Percentiles rank a stretch among this genome's conserved stretches.
Conservation (phyloP, 2,329 filamentous ascomycete species). For the Colletotrichum lini region DNA sequence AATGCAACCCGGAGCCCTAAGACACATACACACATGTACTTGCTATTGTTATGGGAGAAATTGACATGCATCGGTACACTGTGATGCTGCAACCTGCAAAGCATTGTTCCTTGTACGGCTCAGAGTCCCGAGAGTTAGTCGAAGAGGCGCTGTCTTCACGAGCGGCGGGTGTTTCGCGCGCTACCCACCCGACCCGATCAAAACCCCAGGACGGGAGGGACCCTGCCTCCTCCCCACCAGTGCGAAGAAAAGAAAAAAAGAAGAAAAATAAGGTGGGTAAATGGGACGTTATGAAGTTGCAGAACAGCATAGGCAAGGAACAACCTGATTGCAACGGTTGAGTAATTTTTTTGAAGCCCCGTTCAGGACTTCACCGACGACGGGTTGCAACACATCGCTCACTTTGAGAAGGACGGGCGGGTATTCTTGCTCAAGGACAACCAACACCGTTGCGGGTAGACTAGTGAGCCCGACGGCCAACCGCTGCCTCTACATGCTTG, state of each 20-base stretch:
- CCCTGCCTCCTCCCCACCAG: constrained; percentile 18
- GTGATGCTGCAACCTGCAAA: constrained; percentile 32
- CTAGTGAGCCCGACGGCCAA: not conserved
- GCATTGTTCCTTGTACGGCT: constrained; percentile 12
- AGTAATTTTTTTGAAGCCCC: constrained; percentile 28
- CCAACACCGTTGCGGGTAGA: not conserved
- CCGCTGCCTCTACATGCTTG: not conserved
- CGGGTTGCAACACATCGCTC: constrained; percentile 19
- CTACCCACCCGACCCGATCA: not conserved
- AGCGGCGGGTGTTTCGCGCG: constrained; percentile 2
- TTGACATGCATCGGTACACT: not conserved
- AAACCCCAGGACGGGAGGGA: constrained; percentile 9
- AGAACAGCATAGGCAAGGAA: constrained; percentile 9
- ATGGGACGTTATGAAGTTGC: constrained; percentile 7
- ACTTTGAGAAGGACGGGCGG: constrained; percentile 3
- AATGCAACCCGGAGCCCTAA: constrained; percentile 22
- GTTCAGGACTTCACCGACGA: constrained; percentile 7
- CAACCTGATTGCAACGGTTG: constrained; percentile 16
- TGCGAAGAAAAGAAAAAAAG: constrained; percentile 10
- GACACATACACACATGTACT: constrained; percentile 7
- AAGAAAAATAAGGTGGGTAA: not conserved
- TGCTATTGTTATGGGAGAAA: not conserved
- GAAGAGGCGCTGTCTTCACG: constrained; percentile 1
- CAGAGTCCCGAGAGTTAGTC: not conserved
- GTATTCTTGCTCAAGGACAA: not conserved